Evolutionary conservation across 2,329 filamentous ascomycete species (phyloP).

Genomic region (Diplocarpon rosae): DNA sequence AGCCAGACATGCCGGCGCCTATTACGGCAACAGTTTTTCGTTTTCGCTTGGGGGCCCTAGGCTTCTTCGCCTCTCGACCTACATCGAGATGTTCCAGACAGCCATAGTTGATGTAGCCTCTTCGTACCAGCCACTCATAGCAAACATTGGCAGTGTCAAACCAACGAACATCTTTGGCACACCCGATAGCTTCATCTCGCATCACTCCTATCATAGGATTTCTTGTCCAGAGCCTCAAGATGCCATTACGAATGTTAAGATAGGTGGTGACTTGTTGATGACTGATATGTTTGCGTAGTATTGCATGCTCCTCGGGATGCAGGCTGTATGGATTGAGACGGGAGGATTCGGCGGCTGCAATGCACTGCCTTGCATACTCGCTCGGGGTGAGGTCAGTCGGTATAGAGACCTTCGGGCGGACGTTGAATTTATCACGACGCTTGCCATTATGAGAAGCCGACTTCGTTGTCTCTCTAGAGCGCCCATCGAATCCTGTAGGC

Average conservation of each 20-base stretch:
- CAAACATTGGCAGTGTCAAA: conserved; percentile 81
- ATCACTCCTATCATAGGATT: conserved; percentile 77
- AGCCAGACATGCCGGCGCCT: conserved; percentile 86
- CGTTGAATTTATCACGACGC: conserved; percentile 39
- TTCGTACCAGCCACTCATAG: conserved; percentile 82
- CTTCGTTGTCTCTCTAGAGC: conserved; percentile 26
- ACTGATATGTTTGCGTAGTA: conserved; percentile 73
- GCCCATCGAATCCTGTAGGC: conserved; percentile 38
- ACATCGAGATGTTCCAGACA: conserved; percentile 58
- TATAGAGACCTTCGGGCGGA: conserved; percentile 72
- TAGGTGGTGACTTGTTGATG: conserved; percentile 88
- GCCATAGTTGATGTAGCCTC: conserved; percentile 94
- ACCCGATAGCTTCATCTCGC: conserved; percentile 78
- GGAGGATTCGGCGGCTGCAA: conserved; percentile 79
- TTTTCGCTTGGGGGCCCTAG: conserved; percentile 33
- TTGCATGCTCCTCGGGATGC: conserved; percentile 71
- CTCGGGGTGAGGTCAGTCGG: conserved; percentile 59
- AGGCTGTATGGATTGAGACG: conserved; percentile 82
- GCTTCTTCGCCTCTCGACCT: conserved; percentile 26
- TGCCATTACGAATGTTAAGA: conserved; percentile 90
- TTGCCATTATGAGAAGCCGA: conserved; percentile 19
- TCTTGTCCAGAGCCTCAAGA: conserved; percentile 77
- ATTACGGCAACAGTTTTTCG: conserved; percentile 74
- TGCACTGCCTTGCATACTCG: conserved; percentile 85
- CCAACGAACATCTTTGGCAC: conserved; percentile 77